Conservation (phyloP, 139 green algal species). For the Ulvella scutata region DNA sequence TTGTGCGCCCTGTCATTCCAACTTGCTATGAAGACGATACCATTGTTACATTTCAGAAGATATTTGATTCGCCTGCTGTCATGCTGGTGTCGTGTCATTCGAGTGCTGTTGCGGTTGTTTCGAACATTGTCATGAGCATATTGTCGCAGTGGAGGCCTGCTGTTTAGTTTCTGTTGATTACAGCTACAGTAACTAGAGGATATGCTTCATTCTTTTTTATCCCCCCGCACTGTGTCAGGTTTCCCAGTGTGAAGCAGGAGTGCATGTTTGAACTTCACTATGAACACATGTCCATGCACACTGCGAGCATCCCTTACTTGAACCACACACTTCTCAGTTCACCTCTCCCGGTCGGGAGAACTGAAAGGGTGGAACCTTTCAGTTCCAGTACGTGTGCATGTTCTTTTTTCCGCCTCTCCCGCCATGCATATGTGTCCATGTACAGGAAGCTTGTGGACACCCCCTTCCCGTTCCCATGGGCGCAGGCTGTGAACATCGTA, state of each 20-base stretch:
- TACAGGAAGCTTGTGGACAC: conserved; percentile 13
- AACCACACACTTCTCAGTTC: conserved; percentile 3
- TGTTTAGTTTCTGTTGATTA: too few species aligned
- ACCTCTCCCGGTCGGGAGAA: not conserved
- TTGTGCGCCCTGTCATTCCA: not conserved
- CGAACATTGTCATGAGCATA: too few species aligned
- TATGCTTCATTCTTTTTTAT: too few species aligned
- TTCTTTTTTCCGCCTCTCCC: too few species aligned
- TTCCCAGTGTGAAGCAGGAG: not conserved
- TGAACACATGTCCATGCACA: not conserved
- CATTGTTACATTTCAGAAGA: too few species aligned
- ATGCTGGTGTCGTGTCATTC: too few species aligned
- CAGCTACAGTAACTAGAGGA: too few species aligned
- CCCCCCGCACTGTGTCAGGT: not conserved
- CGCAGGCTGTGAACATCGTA: not conserved
- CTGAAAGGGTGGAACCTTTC: conserved; percentile 10
- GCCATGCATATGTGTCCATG: too few species aligned
- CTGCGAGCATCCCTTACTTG: conserved; percentile 3
- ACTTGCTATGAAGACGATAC: not conserved
- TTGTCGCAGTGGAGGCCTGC: too few species aligned
- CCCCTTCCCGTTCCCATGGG: conserved; percentile 22
- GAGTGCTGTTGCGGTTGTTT: too few species aligned
- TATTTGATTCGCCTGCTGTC: too few species aligned
- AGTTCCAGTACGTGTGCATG: too few species aligned
- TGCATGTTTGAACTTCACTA: not conserved